phyloP scores from a whole-genome alignment of 2,329 filamentous ascomycete genomes.

The Colletotrichum eremochloae region DNA sequence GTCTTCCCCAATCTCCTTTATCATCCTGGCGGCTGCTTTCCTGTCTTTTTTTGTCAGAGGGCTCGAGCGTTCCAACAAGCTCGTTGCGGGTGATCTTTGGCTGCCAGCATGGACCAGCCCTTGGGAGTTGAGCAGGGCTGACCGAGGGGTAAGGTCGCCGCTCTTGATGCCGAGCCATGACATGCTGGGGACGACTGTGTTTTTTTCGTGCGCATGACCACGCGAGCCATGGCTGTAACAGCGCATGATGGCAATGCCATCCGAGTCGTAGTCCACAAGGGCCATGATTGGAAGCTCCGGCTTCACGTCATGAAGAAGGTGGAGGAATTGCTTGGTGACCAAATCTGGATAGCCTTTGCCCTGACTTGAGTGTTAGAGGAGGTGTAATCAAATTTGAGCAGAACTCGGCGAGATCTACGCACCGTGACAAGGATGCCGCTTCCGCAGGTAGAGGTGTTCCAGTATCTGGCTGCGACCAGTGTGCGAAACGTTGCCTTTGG shows the following conservation, averaged over 20 bases:
- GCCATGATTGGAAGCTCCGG: slow-evolving; percentile 70
- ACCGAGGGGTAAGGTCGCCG: slow-evolving; percentile 52
- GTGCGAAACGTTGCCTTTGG: slow-evolving; percentile 80
- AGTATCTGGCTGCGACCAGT: slow-evolving; percentile 69
- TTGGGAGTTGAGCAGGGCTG: too few relatives aligned
- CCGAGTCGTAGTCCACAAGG: slow-evolving; percentile 81
- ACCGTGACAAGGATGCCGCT: slow-evolving; percentile 79
- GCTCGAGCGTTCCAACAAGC: not conserved
- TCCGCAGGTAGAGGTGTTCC: slow-evolving; percentile 61
- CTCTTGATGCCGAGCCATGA: slow-evolving; percentile 74
- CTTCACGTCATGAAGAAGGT: slow-evolving; percentile 60
- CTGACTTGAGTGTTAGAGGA: slow-evolving; percentile 55
- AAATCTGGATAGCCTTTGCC: slow-evolving; percentile 88
- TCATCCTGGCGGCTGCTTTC: slow-evolving; percentile 68
- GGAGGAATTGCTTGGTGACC: slow-evolving; percentile 75
- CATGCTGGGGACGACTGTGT: slow-evolving; percentile 63
- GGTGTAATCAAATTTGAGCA: not conserved
- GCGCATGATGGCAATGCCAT: slow-evolving; percentile 79
- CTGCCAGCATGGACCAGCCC: not conserved
- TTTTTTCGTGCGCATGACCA: slow-evolving; percentile 70
- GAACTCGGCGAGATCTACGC: slow-evolving; percentile 41
- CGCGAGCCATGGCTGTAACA: slow-evolving; percentile 81
- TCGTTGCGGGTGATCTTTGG: not conserved
- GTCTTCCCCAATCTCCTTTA: slow-evolving; percentile 52
- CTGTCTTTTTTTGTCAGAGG: slow-evolving; percentile 69